phyloP scores from a whole-genome alignment of 345 rosid species.

The Firmiana major region DNA sequence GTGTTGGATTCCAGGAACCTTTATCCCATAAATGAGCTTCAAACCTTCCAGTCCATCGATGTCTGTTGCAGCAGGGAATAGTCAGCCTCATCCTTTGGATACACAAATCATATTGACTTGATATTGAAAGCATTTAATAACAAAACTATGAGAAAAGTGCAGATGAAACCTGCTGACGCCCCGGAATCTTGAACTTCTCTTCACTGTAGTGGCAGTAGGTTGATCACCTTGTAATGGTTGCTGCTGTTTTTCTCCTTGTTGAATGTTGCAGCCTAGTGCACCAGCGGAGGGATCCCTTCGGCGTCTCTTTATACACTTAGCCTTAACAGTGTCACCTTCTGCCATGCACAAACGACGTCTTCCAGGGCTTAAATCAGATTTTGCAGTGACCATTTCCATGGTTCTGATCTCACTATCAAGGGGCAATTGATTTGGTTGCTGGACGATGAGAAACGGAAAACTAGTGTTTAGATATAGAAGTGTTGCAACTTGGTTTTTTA shows the following conservation, averaged over 20 bases:
- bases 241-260: constrained; percentile 18
- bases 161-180: constrained; percentile 55
- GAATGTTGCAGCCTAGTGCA: constrained; percentile 7
- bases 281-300: constrained; percentile 32
- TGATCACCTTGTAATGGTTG: constrained; percentile 28
- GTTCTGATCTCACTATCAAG: not conserved
- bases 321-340: constrained; percentile 14
- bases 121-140: not conserved
- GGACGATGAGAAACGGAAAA: constrained; percentile 3
- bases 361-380: constrained; percentile 31
- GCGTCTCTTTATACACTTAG: constrained; percentile 39
- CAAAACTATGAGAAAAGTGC: not conserved
- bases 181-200: constrained; percentile 68
- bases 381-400: constrained; percentile 38
- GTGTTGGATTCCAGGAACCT: constrained; percentile 60
- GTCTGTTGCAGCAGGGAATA: constrained; percentile 29
- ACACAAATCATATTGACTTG: not conserved
- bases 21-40: constrained; percentile 79
- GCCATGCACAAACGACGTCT: constrained; percentile 17
- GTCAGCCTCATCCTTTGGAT: not conserved
- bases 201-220: constrained; percentile 41
- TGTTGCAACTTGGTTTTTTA: not conserved
- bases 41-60: constrained; percentile 62
- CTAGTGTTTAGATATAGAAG: not conserved
- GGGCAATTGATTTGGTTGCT: not conserved